Conservation (phyloP, 2,329 filamentous ascomycete genomes). For the Colletotrichum tamarilloi region DNA sequence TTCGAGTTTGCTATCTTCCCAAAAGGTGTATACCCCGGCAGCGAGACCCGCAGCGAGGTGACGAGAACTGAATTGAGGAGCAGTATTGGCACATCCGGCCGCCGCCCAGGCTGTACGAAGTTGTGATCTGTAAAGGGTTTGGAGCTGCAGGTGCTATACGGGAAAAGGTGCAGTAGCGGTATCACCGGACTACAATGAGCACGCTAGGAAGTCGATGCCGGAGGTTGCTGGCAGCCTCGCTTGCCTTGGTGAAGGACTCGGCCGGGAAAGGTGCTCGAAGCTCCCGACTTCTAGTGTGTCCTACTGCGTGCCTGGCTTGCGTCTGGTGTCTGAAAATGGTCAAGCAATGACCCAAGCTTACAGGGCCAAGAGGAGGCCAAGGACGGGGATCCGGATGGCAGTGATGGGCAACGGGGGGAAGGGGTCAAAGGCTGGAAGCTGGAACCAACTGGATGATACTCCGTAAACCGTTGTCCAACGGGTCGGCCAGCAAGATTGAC, state of each 20-base stretch:
- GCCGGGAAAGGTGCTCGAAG: not conserved
- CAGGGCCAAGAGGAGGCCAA: constrained; percentile 13
- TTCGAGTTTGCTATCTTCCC: constrained; percentile 15
- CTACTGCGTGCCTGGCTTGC: not conserved
- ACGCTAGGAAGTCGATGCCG: constrained; percentile 3
- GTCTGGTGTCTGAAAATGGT: not conserved
- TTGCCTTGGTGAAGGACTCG: not conserved
- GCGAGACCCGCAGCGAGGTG: not conserved
- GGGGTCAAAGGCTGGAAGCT: not conserved
- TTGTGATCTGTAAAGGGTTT: not conserved
- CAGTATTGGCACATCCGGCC: not conserved
- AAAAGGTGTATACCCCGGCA: constrained; percentile 7
- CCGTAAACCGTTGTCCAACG: not conserved
- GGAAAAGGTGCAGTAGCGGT: constrained; percentile 13
- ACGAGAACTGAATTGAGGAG: not conserved
- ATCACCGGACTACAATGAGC: not conserved
- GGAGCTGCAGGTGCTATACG: not conserved
- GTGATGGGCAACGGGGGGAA: not conserved
- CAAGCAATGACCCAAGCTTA: not conserved
- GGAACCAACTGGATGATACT: not conserved
- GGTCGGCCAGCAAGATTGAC: constrained; percentile 19
- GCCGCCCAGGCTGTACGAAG: no score
- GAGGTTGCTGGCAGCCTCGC: not conserved
- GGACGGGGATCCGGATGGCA: constrained; percentile 14
- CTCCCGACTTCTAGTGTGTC: not conserved